Percentiles rank a stretch among this genome's conserved stretches.
phyloP scores from a whole-genome alignment of 352 stramenopile genomes.

The Thalassiosira hispida region DNA sequence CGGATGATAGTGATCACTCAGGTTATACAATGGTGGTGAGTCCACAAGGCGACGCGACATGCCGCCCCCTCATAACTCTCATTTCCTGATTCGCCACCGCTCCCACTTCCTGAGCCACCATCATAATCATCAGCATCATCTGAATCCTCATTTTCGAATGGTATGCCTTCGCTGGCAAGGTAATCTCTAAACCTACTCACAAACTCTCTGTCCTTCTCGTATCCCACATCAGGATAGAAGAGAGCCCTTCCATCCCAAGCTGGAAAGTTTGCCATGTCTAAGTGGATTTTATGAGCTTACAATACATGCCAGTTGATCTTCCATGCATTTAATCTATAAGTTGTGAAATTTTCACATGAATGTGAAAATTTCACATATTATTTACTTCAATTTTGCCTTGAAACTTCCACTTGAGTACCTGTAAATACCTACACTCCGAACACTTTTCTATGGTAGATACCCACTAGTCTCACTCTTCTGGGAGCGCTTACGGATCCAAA shows the following conservation, averaged over 20 bases:
- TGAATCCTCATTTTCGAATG: slow-evolving; percentile 1
- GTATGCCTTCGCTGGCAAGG: not conserved
- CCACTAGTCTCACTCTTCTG: no score
- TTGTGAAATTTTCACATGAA: not conserved
- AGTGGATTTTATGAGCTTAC: not conserved
- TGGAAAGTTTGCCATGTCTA: not conserved
- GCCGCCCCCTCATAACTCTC: not conserved
- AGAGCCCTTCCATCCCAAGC: slow-evolving; percentile 4
- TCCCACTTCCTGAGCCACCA: not conserved
- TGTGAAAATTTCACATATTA: not conserved
- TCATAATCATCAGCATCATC: not conserved
- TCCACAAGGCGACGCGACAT: not conserved
- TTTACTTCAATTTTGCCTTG: no score
- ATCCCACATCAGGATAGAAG: not conserved
- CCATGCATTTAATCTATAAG: not conserved
- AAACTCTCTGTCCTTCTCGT: slow-evolving; percentile 3
- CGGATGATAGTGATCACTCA: slow-evolving; percentile 1
- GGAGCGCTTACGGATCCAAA: no score
- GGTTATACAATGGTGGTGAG: slow-evolving; percentile 1
- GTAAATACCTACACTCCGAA: no score
- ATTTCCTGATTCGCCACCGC: not conserved
- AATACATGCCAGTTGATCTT: not conserved
- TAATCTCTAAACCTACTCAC: not conserved
- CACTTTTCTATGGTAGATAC: no score
- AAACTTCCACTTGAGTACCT: no score